Conservation (phyloP, 177 flowering plant genomes). For the Viscum album region DNA sequence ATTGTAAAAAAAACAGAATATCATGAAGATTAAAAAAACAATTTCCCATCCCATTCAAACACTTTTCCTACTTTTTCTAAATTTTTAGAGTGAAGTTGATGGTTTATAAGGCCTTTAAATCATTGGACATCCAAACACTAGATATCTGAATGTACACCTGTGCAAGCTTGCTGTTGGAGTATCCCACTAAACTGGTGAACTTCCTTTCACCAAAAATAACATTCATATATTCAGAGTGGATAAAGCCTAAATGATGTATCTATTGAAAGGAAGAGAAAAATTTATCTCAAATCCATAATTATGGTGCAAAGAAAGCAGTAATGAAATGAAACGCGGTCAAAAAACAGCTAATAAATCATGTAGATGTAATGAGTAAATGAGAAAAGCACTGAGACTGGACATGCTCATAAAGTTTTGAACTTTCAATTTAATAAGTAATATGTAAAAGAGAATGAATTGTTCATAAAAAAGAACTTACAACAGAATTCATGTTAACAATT, state of each 20-base stretch:
- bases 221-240: slow-evolving; percentile 91
- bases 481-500: slow-evolving; percentile 77
- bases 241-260: slow-evolving; percentile 90
- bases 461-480: slow-evolving; percentile 4
- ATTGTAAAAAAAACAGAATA: background rate
- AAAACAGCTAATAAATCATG: background rate
- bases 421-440: background rate
- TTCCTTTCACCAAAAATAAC: slow-evolving; percentile 65
- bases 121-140: background rate
- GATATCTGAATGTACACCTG: slow-evolving; percentile 38
- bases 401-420: background rate
- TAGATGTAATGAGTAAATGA: background rate
- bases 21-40: too few relatives aligned
- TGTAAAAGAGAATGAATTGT: too few relatives aligned
- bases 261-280: slow-evolving; percentile 14
- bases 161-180: slow-evolving; percentile 85
- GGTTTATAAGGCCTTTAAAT: background rate
- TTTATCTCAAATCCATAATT: background rate
- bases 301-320: background rate
- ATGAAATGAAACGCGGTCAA: background rate
- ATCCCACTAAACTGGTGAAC: slow-evolving; percentile 68
- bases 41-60: too few relatives aligned
- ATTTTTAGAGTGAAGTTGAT: background rate
- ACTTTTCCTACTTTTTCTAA: background rate
- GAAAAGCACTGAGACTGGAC: too few relatives aligned